Evolutionary conservation across 2,329 filamentous ascomycete species (phyloP).

Genomic region (Botrytis squamosa): DNA sequence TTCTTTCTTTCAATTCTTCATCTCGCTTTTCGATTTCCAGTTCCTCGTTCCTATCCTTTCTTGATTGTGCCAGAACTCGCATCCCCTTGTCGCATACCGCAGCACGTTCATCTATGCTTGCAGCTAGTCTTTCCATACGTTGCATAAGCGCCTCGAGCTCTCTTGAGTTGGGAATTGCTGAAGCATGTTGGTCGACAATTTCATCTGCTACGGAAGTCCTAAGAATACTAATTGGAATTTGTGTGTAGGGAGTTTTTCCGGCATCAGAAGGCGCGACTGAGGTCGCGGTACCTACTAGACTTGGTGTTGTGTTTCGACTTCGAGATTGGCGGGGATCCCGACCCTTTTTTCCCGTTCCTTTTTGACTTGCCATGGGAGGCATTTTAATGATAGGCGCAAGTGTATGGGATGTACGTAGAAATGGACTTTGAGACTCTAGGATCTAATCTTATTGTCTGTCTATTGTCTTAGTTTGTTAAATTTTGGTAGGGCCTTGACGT

Average conservation of each 20-base stretch:
- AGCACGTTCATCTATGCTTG: slow-evolving; percentile 65
- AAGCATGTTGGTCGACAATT: slow-evolving; percentile 62
- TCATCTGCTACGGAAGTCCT: slow-evolving; percentile 60
- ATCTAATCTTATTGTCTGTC: neutral
- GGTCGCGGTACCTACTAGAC: slow-evolving; percentile 40
- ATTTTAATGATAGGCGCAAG: slow-evolving; percentile 42
- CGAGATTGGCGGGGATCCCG: slow-evolving; percentile 61
- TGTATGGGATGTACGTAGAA: neutral
- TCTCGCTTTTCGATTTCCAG: slow-evolving; percentile 46
- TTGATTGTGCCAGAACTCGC: slow-evolving; percentile 63
- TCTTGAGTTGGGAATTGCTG: slow-evolving; percentile 61
- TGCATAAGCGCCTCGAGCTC: slow-evolving; percentile 63
- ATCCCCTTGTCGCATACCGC: slow-evolving; percentile 71
- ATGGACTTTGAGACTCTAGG: neutral
- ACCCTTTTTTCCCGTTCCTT: slow-evolving; percentile 65
- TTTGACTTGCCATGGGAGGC: slow-evolving; percentile 59
- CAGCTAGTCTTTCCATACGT: slow-evolving; percentile 62
- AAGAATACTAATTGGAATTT: slow-evolving; percentile 59
- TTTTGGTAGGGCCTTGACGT: neutral
- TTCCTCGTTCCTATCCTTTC: slow-evolving; percentile 62
- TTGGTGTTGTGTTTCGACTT: slow-evolving; percentile 77
- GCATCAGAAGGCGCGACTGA: slow-evolving; percentile 49
- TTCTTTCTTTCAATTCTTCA: slow-evolving; percentile 44
- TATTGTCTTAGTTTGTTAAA: neutral
- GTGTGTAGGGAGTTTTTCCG: slow-evolving; percentile 63